Evolutionary conservation across 2,329 filamentous ascomycete genomes (phyloP), one percentile per base, ranked within the genome.

Genomic region (Sporothrix curviconia): DNA sequence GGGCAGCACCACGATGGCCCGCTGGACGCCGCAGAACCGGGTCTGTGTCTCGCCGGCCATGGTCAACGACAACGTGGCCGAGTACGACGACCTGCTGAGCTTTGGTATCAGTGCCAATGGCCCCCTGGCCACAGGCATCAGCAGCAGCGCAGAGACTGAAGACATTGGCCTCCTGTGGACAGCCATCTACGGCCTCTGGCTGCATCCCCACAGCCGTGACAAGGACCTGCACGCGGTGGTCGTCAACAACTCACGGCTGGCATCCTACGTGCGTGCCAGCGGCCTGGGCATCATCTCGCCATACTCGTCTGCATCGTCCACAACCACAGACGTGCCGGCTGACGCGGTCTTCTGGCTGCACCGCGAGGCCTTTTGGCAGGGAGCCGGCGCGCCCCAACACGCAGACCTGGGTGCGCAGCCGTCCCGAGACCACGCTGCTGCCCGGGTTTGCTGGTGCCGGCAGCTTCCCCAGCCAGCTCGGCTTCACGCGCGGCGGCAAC

Each of bases 331-430:
- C 7, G 46, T 58, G 11, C 40, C 56, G 44, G 30, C 34, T 7
- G 58, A 59, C 9, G 51, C 58, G 15, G 47, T 60, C 19, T 62
- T 59, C 56, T 63, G 61, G 61, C 36, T 63, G 3, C 58, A 61
- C 39, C 60, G 60, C 1, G 61, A 60, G 36, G 60, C 61, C 7
- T 64, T 64, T 42, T 64, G 62, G 62, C 62, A 60, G 17, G 60
- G 60, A 37, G 57, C 64, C 2, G 84, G 79, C 17, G 86, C 84
- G 1, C 85, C 85, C n/a, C 0, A 42, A 32, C 17, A 40, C 34
- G 8, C 58, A 59, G 32, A 47, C 7, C 79, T 86, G 57, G 85
- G 85, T 11, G 73, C 83, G 46, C 83, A 83, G 22, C 78, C 84
- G 2, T 76, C 78, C 59, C 87, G 85, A 85, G 75, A 78, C 7